Percentiles rank a stretch among this genome's conserved stretches.
Conservation (phyloP, 192 early-diverging fungal species). For the Glomus cerebriforme region DNA sequence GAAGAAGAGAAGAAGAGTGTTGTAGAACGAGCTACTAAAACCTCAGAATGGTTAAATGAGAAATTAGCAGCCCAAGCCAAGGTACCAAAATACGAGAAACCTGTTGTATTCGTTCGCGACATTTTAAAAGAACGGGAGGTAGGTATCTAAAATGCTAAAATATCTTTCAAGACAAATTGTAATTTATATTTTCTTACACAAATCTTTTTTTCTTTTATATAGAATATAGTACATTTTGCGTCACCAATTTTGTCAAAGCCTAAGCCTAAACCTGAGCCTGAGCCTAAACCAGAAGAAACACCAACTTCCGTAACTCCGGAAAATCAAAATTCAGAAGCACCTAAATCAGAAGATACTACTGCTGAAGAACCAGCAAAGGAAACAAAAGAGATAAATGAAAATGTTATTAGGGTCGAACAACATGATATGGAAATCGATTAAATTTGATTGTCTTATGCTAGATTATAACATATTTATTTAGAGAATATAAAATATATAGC, state of each 20-base stretch:
- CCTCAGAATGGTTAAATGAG: constrained; percentile 87
- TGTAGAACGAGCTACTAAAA: constrained; percentile 71
- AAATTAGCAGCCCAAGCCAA: constrained; percentile 73
- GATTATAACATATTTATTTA: too few relatives aligned
- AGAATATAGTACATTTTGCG: constrained; percentile 64
- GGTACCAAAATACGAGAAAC: constrained; percentile 74
- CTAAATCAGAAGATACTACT: not conserved
- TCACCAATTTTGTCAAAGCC: constrained; percentile 85
- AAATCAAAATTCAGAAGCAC: not conserved
- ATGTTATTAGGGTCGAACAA: not conserved
- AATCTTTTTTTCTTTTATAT: not conserved
- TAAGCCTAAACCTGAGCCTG: constrained; percentile 72
- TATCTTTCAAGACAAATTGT: not conserved
- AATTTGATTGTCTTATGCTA: not conserved
- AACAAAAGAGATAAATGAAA: not conserved
- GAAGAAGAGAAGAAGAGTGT: constrained; percentile 83
- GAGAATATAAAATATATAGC: too few relatives aligned
- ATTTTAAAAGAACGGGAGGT: constrained; percentile 76
- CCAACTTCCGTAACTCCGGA: constrained; percentile 21
- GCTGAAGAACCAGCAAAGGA: not conserved
- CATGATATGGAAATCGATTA: not conserved
- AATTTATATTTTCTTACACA: not conserved
- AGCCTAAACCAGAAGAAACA: constrained; percentile 48
- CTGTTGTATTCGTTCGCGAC: constrained; percentile 66
- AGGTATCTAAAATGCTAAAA: not conserved